Conservation (phyloP, 164 flowering plant species). For the Platanus orientalis region DNA sequence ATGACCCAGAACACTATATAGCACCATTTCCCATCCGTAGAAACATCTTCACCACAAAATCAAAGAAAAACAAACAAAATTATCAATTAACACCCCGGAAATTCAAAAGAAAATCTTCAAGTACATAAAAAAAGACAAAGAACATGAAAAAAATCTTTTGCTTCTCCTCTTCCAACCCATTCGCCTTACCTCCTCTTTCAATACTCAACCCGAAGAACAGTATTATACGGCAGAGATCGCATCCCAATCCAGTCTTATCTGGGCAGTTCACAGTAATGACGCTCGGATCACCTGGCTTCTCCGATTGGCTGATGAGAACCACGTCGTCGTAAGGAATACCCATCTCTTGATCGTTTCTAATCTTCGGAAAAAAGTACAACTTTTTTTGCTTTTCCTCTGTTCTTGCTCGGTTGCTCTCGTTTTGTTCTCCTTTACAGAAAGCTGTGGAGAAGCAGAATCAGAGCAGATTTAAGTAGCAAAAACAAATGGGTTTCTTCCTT, state of each 20-base stretch:
- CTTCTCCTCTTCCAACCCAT: no score
- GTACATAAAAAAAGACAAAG: no score
- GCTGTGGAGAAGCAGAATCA: neutral
- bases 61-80: no score
- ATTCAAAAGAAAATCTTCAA: no score
- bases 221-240: slow-evolving; percentile 34
- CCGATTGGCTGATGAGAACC: slow-evolving; percentile 19
- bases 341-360: slow-evolving; percentile 16
- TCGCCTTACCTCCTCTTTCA: slow-evolving; percentile 23
- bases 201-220: slow-evolving; percentile 32
- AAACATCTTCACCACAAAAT: no score
- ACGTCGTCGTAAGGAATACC: slow-evolving; percentile 17
- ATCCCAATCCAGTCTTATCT: slow-evolving; percentile 34
- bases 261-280: no score
- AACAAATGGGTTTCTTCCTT: neutral
- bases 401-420: neutral
- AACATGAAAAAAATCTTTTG: no score
- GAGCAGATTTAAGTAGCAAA: neutral
- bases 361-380: neutral
- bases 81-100: no score
- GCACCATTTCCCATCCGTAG: no score
- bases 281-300: slow-evolving; percentile 18
- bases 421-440: neutral
- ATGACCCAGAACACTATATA: no score
- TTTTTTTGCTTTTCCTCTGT: neutral